Percentiles rank a stretch among this genome's conserved stretches.
phyloP scores from a whole-genome alignment of 768 basidiomycete genomes.

The Kwoniella sp. region DNA sequence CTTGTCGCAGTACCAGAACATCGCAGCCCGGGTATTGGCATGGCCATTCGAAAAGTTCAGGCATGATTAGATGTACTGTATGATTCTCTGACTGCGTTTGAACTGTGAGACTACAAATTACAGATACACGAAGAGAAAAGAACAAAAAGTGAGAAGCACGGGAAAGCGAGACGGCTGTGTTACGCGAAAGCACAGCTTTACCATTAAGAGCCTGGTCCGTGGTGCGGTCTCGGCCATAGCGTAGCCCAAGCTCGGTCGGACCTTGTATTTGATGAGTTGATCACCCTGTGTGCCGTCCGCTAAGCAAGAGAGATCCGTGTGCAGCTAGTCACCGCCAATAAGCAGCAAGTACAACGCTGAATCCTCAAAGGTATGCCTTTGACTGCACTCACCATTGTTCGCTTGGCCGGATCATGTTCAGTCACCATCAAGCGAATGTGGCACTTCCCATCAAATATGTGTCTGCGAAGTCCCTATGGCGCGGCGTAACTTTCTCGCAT shows the following conservation, averaged over 20 bases:
- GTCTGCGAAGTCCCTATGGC: too few relatives aligned
- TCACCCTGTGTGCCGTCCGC: neutral
- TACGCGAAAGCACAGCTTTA: too few relatives aligned
- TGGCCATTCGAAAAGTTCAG: constrained; percentile 14
- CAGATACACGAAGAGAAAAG: neutral
- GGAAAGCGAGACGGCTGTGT: too few relatives aligned
- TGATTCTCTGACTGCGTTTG: neutral
- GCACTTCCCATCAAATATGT: neutral
- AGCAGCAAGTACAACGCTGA: neutral
- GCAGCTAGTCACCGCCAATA: neutral
- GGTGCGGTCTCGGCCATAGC: neutral
- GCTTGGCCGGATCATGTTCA: neutral
- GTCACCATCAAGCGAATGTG: neutral
- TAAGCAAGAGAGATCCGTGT: neutral
- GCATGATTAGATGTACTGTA: neutral
- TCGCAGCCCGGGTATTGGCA: constrained; percentile 1
- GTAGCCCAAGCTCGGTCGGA: neutral
- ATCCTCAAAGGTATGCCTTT: neutral
- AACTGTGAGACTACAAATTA: neutral
- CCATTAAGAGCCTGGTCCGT: too few relatives aligned
- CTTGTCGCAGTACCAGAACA: neutral
- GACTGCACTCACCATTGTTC: neutral
- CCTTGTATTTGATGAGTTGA: too few relatives aligned
- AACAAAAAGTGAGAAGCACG: too few relatives aligned
- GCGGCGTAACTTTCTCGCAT: too few relatives aligned